Evolutionary conservation across 352 stramenopile species (phyloP).

Genomic region (Globisporangium barbulae): DNA sequence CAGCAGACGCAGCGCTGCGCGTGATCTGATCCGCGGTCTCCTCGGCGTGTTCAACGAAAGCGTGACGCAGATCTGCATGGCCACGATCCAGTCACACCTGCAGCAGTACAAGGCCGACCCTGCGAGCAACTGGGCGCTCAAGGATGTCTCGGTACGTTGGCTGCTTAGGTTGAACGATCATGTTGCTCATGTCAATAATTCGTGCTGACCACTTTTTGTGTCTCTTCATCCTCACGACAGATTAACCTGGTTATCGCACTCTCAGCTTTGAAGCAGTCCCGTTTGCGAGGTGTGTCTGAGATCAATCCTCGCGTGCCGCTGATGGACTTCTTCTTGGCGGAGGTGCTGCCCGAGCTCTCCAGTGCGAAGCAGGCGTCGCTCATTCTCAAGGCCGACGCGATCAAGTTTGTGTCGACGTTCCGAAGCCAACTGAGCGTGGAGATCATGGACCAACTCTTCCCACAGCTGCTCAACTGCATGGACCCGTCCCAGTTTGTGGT

Average conservation of each 20-base stretch:
- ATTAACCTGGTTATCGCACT: constrained; percentile 96
- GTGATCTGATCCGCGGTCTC: constrained; percentile 94
- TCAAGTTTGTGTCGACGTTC: constrained; percentile 99
- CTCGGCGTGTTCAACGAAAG: constrained; percentile 93
- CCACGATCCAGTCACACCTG: constrained; percentile 90
- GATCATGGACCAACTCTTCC: constrained; percentile 91
- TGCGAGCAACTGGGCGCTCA: constrained; percentile 90
- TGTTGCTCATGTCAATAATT: neutral
- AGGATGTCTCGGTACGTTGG: constrained; percentile 91
- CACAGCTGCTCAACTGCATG: constrained; percentile 88
- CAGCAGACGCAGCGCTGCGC: constrained; percentile 92
- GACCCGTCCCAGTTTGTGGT: constrained; percentile 91
- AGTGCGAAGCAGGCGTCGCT: constrained; percentile 75
- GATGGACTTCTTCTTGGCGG: constrained; percentile 95
- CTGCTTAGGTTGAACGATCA: neutral
- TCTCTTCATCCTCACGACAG: constrained; percentile 13
- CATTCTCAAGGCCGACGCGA: constrained; percentile 95
- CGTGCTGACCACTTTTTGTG: neutral
- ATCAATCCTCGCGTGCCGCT: constrained; percentile 94
- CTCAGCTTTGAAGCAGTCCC: constrained; percentile 92
- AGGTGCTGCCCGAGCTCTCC: constrained; percentile 94
- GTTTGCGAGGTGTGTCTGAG: constrained; percentile 91
- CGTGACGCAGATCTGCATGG: constrained; percentile 93
- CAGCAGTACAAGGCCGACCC: constrained; percentile 88
- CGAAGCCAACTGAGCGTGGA: constrained; percentile 94